Percentiles rank a stretch among this genome's conserved stretches.
phyloP scores from a whole-genome alignment of 1,139 yeast species.

The Candida smagusa region DNA sequence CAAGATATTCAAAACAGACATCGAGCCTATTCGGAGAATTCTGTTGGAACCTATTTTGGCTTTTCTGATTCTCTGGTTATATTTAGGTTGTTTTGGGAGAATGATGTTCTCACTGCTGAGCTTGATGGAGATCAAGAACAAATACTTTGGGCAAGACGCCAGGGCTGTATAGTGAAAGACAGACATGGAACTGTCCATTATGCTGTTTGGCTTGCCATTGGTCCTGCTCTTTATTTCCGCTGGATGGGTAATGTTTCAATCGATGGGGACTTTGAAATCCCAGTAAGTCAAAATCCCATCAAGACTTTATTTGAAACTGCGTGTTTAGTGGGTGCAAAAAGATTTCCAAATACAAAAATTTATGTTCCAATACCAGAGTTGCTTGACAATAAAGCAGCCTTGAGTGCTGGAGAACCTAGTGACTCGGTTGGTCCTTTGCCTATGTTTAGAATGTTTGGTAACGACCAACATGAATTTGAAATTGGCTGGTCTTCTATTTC shows the following conservation, averaged over 20 bases:
- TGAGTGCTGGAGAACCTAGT: background rate
- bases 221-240: constrained; percentile 3
- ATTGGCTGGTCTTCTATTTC: background rate
- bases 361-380: background rate
- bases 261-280: background rate
- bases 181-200: constrained; percentile 3
- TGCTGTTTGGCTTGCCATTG: constrained; percentile 5
- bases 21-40: background rate
- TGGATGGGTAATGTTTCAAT: constrained; percentile 1
- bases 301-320: constrained; percentile 3
- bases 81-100: background rate
- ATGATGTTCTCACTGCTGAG: background rate
- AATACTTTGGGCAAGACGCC: background rate
- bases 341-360: background rate
- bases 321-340: background rate
- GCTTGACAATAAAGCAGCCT: background rate
- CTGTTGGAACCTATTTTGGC: background rate
- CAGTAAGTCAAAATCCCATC: constrained; percentile 1
- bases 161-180: constrained; percentile 3
- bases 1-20: background rate
- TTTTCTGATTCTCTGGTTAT: background rate
- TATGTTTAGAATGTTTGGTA: background rate
- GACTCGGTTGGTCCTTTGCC: background rate
- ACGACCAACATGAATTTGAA: background rate
- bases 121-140: background rate